A percentile compares a stretch with the other conserved stretches of the same genome.
Evolutionary conservation across 2,329 filamentous ascomycete genomes (phyloP).

Genomic region (Neopestalotiopsis sp.): DNA sequence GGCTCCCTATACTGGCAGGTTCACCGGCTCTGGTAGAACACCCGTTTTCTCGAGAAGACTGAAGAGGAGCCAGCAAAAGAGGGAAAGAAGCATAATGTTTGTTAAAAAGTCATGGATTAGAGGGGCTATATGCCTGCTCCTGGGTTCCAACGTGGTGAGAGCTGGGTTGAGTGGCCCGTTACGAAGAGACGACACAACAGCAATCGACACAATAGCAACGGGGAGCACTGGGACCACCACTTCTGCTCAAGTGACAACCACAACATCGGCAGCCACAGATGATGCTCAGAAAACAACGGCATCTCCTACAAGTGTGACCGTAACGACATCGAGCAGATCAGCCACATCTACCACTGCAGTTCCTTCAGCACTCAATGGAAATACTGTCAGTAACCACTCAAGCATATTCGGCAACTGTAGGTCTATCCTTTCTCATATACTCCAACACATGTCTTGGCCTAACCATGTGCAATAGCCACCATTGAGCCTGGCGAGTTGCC

Average conservation of each 20-base stretch:
- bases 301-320: conserved; percentile 22
- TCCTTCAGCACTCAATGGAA: conserved; percentile 37
- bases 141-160: conserved; percentile 42
- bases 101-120: conserved; percentile 38
- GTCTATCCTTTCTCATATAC: background rate
- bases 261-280: conserved; percentile 21
- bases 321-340: conserved; percentile 18
- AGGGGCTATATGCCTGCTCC: conserved; percentile 44
- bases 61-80: background rate
- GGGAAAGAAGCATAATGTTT: conserved; percentile 35
- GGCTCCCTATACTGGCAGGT: background rate
- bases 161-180: conserved; percentile 38
- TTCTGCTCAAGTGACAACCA: conserved; percentile 19
- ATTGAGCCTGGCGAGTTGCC: conserved; percentile 66
- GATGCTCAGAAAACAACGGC: background rate
- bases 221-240: conserved; percentile 23
- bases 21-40: background rate
- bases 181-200: conserved; percentile 40
- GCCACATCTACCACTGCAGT: conserved; percentile 27
- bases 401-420: conserved; percentile 28
- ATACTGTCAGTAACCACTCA: conserved; percentile 28
- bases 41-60: background rate
- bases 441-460: background rate
- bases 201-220: conserved; percentile 25
- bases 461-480: conserved; percentile 39